These are phyloP conservation scores for Aphanocladium album DNA, from an alignment of 2,329 filamentous ascomycete genomes.

Conservation along the genomic window DNA sequence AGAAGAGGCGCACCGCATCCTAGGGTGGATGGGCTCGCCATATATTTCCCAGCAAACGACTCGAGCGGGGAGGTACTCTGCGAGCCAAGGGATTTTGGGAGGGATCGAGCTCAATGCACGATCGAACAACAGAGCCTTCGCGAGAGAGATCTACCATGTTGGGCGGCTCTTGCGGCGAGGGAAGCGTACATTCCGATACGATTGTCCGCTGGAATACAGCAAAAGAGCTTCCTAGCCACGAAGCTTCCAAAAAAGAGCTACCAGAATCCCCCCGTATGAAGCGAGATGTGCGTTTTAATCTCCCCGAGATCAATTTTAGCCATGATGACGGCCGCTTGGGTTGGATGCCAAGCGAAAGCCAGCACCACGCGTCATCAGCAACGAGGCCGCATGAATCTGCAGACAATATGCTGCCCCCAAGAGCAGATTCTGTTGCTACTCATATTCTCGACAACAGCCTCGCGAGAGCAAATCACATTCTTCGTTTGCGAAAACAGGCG, in stretches of 20 bases:
- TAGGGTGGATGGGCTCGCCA: slow-evolving; percentile 38
- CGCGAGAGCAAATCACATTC: slow-evolving; percentile 16
- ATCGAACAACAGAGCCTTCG: slow-evolving; percentile 3
- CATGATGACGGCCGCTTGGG: slow-evolving; percentile 2
- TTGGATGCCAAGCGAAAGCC: background rate
- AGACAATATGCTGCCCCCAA: background rate
- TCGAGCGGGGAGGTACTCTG: slow-evolving; percentile 46
- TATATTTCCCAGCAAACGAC: slow-evolving; percentile 43
- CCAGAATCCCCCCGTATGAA: background rate
- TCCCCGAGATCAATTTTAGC: background rate
- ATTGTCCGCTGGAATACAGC: slow-evolving; percentile 33
- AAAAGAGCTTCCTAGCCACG: slow-evolving; percentile 20
- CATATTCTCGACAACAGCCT: slow-evolving; percentile 14
- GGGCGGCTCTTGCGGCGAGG: background rate
- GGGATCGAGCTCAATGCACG: slow-evolving; percentile 13
- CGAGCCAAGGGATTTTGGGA: slow-evolving; percentile 30
- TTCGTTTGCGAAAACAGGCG: slow-evolving; percentile 28
- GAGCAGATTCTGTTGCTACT: slow-evolving; percentile 7
- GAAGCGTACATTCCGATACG: slow-evolving; percentile 24
- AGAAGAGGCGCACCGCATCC: slow-evolving; percentile 21
- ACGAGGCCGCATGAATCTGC: background rate
- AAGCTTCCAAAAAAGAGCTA: background rate
- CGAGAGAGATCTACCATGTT: slow-evolving; percentile 16
- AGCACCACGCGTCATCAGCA: background rate
- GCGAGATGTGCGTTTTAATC: slow-evolving; percentile 1